Base-by-base conservation (phyloP, 495 filamentous ascomycete genomes). In the Neurospora cerealis region DNA sequence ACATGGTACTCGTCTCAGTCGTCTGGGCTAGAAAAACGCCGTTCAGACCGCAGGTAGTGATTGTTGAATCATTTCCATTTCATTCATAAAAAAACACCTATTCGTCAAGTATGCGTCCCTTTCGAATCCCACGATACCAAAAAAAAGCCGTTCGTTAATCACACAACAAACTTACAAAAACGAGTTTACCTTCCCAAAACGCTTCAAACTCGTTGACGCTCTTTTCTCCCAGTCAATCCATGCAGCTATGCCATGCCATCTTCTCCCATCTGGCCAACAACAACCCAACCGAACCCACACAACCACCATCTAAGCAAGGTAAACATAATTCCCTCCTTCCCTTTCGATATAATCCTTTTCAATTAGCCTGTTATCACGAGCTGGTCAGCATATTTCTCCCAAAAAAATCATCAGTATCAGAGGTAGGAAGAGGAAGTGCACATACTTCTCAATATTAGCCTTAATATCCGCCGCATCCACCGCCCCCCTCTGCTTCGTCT, bases 261-360 rank as follows among this genome's bases (percentile, higher is more conserved):
- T 8, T n/a, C n/a, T n/a, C n/a, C n/a, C n/a, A n/a, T n/a, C n/a
- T n/a, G n/a, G 2, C 41, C 6, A 19, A 48, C 19, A 46, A 46
- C 44, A 46, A 1, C 3, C 19, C 6, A 54, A 13, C 10, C 44
- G 10, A 60, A 48, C 44, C 44, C 8, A 24, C 54, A 17, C 54
- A 7, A 13, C 2, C 24, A 4, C 5, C 15, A 11, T 62, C 28
- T 69, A 98, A 73, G 95, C 93, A 73, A 97, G 84, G 77, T 98
- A 98, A 54, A 83, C 86, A 81, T 98, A 98, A 44, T 83, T 84
- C 44, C 89, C 90, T n/a, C 84, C 89, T 70, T 95, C 93, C 74
- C 94, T 87, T 79, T 98, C 96, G 83, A 98, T 90, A 76, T 97
- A 98, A 73, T 98, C 95, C 83, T 97, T 97, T 80, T 98, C 95